Base-by-base conservation (phyloP, 139 green algal species). In the Asterochloris sp. region DNA sequence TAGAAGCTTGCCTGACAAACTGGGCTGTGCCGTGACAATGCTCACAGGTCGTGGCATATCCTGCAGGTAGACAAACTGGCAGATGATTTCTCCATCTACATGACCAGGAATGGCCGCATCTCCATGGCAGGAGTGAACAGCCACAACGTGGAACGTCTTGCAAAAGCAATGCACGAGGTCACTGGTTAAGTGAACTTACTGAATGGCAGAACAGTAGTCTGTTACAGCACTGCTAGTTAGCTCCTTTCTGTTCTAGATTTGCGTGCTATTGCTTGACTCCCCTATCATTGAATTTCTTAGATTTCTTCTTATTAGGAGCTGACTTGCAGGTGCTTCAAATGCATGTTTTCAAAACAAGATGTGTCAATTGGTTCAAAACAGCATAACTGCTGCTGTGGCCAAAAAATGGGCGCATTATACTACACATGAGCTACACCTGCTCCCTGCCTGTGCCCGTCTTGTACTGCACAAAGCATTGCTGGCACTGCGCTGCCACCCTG, bases 21-120 rank as follows among this genome's bases (percentile, higher is more conserved):
- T 54, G 38, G 38, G 38, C 38, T 54, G 38, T 54, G 38, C 38
- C 38, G 6, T 54, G 38, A 54, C 38, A 54, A 6, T 6, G 6
- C 6, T 54, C 38, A 54, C 38, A 54, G 38, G 38, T n/a, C n/a
- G n/a, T 54, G 38, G 38, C 66, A 26, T 10, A 19, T 21, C 38
- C 64, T 74, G 81, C 88, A 92, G 92, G 94, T 97, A 13, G 95
- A 98, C 79, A 75, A 80, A 26, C 88, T 98, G 60, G 93, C 94
- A 0, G 62, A 76, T 0, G 85, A 97, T 62, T 83, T 93, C 87
- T 85, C 67, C 86, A 98, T 98, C 84, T 98, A 97, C 90, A 94
- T 98, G 88, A 98, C 95, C 0, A 86, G 94, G 66, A 97, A 98
- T 84, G 95, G 95, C 14, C 92, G 95, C 85, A 98, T 98, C 88